Conservation (phyloP, 768 basidiomycete species). For the Kwoniella sp. region DNA sequence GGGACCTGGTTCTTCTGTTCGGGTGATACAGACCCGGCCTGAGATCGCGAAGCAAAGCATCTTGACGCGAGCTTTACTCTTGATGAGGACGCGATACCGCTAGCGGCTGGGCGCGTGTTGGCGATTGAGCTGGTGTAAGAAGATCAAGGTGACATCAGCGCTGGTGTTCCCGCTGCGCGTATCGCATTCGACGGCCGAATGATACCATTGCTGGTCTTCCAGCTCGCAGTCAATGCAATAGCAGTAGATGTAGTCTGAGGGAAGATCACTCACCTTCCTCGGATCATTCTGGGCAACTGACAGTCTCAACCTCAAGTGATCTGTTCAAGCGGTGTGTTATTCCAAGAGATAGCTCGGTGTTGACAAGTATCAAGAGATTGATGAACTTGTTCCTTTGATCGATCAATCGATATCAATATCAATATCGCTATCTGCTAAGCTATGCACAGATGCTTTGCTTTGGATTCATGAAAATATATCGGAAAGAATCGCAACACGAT, state of each 20-base stretch:
- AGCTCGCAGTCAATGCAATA: no score
- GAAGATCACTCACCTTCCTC: constrained; percentile 21
- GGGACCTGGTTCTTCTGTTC: constrained; percentile 42
- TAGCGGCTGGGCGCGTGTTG: background rate
- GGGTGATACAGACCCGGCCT: background rate
- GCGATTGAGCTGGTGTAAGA: constrained; percentile 10
- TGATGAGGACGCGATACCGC: background rate
- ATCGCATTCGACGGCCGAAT: no score
- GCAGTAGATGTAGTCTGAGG: no score
- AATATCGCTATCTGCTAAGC: no score
- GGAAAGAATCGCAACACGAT: background rate
- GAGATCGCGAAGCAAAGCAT: background rate
- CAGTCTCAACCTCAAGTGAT: no score
- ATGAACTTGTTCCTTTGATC: background rate
- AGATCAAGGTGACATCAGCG: no score
- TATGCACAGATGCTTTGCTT: background rate
- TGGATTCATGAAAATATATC: background rate
- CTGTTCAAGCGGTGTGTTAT: no score
- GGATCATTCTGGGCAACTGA: constrained; percentile 26
- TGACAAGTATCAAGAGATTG: background rate
- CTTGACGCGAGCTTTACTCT: background rate
- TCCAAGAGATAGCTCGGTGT: no score
- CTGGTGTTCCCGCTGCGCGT: no score
- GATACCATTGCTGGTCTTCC: no score
- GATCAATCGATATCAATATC: background rate